Conservation (phyloP, 2,329 filamentous ascomycete species). For the Talaromyces sp. region DNA sequence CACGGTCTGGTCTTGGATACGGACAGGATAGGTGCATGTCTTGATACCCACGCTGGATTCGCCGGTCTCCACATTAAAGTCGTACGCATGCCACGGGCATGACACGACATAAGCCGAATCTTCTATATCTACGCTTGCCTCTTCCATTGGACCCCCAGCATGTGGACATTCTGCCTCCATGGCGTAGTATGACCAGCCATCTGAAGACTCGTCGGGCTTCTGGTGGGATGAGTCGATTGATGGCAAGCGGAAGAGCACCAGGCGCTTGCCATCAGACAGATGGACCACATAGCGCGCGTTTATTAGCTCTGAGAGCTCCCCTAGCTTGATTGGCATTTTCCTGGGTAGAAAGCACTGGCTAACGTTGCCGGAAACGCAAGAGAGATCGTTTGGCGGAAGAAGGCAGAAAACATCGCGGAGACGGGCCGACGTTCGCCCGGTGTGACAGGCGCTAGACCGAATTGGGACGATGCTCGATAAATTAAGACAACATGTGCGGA, state of each 20-base stretch:
- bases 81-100: conserved; percentile 50
- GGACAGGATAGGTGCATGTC: conserved; percentile 46
- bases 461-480: neutral
- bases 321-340: conserved; percentile 12
- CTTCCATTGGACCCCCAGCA: conserved; percentile 47
- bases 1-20: conserved; percentile 35
- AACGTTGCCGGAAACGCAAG: neutral
- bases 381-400: too few relatives aligned
- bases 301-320: conserved; percentile 31
- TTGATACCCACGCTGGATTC: conserved; percentile 49
- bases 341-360: neutral
- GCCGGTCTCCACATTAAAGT: conserved; percentile 50
- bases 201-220: conserved; percentile 32
- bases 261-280: conserved; percentile 44
- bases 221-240: conserved; percentile 34
- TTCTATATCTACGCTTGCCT: conserved; percentile 48
- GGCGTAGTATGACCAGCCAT: conserved; percentile 47
- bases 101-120: conserved; percentile 48
- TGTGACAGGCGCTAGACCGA: neutral
- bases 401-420: neutral
- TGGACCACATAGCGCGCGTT: conserved; percentile 44
- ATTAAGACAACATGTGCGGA: too few relatives aligned
- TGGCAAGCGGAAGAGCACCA: conserved; percentile 47
- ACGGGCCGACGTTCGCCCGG: neutral
- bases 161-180: conserved; percentile 51